Evolutionary conservation across 495 filamentous ascomycete genomes (phyloP), one percentile per base, ranked within the genome.

Genomic region (Trichoderma erinaceum): DNA sequence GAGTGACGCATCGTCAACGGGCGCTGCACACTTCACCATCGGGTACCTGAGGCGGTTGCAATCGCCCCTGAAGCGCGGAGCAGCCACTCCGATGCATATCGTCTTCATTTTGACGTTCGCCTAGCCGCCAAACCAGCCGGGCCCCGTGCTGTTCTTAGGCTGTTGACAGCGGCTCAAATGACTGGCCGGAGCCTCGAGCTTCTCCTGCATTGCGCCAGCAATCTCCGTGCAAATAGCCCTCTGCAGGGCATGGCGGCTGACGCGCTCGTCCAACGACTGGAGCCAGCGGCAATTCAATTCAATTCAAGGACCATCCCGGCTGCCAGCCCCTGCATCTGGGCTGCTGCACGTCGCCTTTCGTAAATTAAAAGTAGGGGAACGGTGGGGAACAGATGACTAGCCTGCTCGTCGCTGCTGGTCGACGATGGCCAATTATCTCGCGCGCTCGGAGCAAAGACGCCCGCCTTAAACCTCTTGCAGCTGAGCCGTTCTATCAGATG

Each of bases 361-460:
- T 61, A 61, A 61, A 61, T 61, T 61, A 61, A 61, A 61, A 61
- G 56, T 32, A 61, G 56, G 56, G 48, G 56, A 61, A 61, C 56
- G 56, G 56, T 61, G 56, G 56, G 56, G 56, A 52, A 52, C n/a
- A 11, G 29, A 23, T 8, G 44, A 48, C 56, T 13, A 61, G 56
- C 29, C 29, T 29, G 29, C 29, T 29, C 29, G 29, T 29, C 56
- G 56, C 35, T 38, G 5, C 35, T 38, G 8, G 35, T 38, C 35
- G 35, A 38, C 35, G 35, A 38, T 10, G 35, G 4, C 56, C 56
- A 61, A 61, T 61, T 15, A 61, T 23, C 56, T 3, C 56, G 29
- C 56, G 23, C 21, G 23, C 56, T 32, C 16, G 23, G 56, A 13
- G 25, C 56, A 61, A 61, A 15, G 27, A 15, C 25, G 8, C 23